Conservation (phyloP, 805 yeast species). For the Brettanomyces custersianus region DNA sequence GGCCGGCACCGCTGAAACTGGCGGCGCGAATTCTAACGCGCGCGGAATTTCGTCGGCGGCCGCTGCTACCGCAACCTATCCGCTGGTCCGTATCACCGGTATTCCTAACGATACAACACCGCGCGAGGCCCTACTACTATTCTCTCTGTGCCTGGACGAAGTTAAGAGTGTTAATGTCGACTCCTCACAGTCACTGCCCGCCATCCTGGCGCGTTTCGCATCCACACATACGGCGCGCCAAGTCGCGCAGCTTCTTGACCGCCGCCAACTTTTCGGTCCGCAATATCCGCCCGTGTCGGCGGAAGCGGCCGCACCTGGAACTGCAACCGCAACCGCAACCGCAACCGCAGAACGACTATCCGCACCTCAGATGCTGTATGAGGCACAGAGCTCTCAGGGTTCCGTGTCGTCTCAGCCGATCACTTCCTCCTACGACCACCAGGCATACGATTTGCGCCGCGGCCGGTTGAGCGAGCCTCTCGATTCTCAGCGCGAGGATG, state of each 20-base stretch:
- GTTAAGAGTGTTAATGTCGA: slow-evolving; percentile 28
- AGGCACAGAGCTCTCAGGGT: slow-evolving; percentile 8
- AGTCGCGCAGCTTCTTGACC: slow-evolving; percentile 33
- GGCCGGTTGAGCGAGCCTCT: slow-evolving; percentile 41
- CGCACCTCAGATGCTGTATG: too few relatives aligned
- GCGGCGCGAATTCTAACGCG: not conserved
- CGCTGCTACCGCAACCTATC: slow-evolving; percentile 25
- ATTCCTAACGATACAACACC: slow-evolving; percentile 54
- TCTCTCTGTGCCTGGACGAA: slow-evolving; percentile 62
- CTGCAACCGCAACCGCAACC: too few relatives aligned
- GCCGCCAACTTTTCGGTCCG: slow-evolving; percentile 41
- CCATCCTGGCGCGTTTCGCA: slow-evolving; percentile 36
- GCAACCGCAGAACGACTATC: too few relatives aligned
- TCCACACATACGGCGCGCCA: slow-evolving; percentile 34
- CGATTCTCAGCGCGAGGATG: slow-evolving; percentile 33
- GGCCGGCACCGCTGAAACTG: not conserved
- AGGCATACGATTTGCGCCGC: slow-evolving; percentile 10
- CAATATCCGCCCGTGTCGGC: slow-evolving; percentile 32
- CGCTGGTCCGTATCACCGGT: slow-evolving; percentile 36
- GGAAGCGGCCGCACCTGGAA: slow-evolving; percentile 34
- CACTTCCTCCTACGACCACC: slow-evolving; percentile 7
- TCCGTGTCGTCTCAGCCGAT: slow-evolving; percentile 10
- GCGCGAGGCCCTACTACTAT: slow-evolving; percentile 61
- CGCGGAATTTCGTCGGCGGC: slow-evolving; percentile 12
- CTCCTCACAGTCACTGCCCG: slow-evolving; percentile 31